These are phyloP conservation scores for Metschnikowia lachancei DNA, from an alignment of 805 yeast species.

Conservation along the genomic window DNA sequence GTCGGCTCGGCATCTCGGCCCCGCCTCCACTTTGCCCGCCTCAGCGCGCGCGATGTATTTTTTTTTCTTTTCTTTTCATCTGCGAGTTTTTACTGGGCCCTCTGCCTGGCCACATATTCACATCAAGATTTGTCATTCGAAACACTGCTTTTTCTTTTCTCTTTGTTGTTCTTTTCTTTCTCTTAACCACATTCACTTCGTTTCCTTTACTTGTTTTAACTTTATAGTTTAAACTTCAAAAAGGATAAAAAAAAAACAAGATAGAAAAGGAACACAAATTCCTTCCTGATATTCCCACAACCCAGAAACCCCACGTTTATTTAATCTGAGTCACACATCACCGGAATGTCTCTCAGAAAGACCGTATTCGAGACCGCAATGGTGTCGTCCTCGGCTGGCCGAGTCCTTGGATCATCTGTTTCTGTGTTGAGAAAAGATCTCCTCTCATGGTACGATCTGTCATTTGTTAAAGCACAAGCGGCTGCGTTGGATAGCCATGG, in stretches of 20 bases:
- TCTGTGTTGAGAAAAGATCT: constrained; percentile 23
- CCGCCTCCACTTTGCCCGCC: not conserved
- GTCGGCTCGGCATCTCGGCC: too few species aligned
- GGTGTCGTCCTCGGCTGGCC: constrained; percentile 25
- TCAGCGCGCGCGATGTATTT: constrained; percentile 6
- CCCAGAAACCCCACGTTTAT: too few species aligned
- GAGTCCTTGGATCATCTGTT: constrained; percentile 22
- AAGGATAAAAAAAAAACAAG: too few species aligned
- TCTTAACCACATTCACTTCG: not conserved
- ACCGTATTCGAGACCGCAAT: constrained; percentile 24
- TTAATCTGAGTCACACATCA: not conserved
- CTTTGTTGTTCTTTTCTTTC: not conserved
- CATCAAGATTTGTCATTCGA: not conserved
- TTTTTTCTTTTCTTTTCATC: constrained; percentile 5
- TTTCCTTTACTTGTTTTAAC: not conserved
- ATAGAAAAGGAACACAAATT: too few species aligned
- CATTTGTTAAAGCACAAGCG: constrained; percentile 21
- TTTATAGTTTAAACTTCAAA: not conserved
- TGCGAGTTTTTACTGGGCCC: constrained; percentile 4
- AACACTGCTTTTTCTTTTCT: not conserved
- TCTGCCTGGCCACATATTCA: constrained; percentile 2
- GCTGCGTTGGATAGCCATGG: constrained; percentile 21
- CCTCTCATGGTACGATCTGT: constrained; percentile 20
- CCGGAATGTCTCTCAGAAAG: constrained; percentile 18
- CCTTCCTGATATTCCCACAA: too few species aligned